A percentile compares a stretch with the other conserved stretches of the same genome.
These are phyloP conservation scores for Salvia rosmarinus DNA, from an alignment of 257 asterid genomes.

Conservation along the genomic window DNA sequence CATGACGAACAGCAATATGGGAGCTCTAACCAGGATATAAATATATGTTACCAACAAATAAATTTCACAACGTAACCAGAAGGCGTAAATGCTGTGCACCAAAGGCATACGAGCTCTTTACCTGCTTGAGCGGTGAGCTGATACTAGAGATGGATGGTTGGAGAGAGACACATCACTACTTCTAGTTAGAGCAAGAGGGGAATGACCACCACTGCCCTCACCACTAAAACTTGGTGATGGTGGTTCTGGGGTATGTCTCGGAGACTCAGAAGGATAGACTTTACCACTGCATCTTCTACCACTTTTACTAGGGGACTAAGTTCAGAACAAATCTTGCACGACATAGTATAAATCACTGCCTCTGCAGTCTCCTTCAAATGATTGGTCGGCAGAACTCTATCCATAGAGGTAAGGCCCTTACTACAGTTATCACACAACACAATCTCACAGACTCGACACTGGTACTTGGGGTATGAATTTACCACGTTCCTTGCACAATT, in stretches of 20 bases:
- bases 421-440: constrained; percentile 61
- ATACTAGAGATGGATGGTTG: constrained; percentile 51
- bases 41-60: constrained; percentile 15
- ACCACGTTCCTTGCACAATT: constrained; percentile 50
- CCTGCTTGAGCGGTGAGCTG: constrained; percentile 69
- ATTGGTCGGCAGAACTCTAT: constrained; percentile 38
- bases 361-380: constrained; percentile 34
- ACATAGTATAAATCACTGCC: constrained; percentile 37
- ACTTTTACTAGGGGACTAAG: constrained; percentile 42
- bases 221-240: constrained; percentile 78
- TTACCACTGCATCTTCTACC: constrained; percentile 59
- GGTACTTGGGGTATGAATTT: constrained; percentile 50
- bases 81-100: constrained; percentile 15
- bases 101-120: constrained; percentile 19
- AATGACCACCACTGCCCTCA: constrained; percentile 59
- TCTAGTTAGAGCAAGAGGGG: constrained; percentile 53
- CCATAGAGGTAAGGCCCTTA: constrained; percentile 43
- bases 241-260: constrained; percentile 74
- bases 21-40: background rate
- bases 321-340: constrained; percentile 63
- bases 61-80: background rate
- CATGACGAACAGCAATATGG: constrained; percentile 17
- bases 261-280: constrained; percentile 80
- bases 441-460: constrained; percentile 65
- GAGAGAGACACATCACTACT: constrained; percentile 52